Percentiles rank a stretch among this genome's conserved stretches.
Conservation (phyloP, 331 rosid species). For the Cucumis variabilis region DNA sequence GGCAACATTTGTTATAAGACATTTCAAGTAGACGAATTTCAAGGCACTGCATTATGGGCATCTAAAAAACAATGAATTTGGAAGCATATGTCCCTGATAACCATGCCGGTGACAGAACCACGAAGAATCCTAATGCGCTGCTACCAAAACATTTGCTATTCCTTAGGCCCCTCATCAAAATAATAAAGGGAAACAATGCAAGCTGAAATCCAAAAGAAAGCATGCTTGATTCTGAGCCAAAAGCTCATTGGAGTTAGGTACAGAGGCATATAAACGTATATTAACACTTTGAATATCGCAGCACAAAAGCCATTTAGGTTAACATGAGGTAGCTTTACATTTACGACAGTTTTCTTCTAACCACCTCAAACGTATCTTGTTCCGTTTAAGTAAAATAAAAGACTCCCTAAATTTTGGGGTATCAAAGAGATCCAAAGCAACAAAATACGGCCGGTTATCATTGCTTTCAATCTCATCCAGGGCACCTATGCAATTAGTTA, state of each 20-base stretch:
- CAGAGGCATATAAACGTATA: background rate
- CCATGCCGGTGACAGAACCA: background rate
- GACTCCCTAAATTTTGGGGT: slow-evolving; percentile 70
- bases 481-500: slow-evolving; percentile 72
- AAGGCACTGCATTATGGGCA: background rate
- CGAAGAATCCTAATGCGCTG: background rate
- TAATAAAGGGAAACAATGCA: background rate
- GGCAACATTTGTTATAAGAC: background rate
- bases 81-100: background rate
- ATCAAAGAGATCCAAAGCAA: slow-evolving; percentile 81
- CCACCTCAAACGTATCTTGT: slow-evolving; percentile 64
- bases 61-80: background rate
- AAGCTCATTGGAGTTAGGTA: slow-evolving; percentile 21
- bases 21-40: background rate
- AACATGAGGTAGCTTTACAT: slow-evolving; percentile 6
- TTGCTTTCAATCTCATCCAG: slow-evolving; percentile 72
- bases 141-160: slow-evolving; percentile 1
- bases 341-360: slow-evolving; percentile 63
- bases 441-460: slow-evolving; percentile 63
- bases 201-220: slow-evolving; percentile 28
- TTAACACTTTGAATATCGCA: slow-evolving; percentile 35
- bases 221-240: slow-evolving; percentile 33
- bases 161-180: background rate
- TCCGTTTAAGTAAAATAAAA: slow-evolving; percentile 67
- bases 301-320: background rate